Conservation (phyloP, 2,329 filamentous ascomycete species). For the Trichoderma lentiforme region DNA sequence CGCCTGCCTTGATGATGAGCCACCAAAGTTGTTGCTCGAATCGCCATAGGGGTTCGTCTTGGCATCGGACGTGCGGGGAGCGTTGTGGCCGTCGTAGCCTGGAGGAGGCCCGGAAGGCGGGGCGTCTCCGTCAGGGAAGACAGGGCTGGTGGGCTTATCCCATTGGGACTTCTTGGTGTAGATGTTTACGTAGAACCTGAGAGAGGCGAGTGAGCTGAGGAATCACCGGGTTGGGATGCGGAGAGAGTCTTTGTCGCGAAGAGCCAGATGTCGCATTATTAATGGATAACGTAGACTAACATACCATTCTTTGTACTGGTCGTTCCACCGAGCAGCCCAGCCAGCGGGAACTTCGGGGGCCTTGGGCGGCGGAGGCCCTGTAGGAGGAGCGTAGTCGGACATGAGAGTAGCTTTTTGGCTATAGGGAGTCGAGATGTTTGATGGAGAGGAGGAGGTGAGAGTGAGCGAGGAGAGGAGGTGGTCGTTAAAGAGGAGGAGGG, state of each 20-base stretch:
- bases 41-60: constrained; percentile 72
- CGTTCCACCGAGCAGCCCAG: constrained; percentile 83
- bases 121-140: constrained; percentile 47
- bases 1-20: constrained; percentile 29
- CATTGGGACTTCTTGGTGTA: constrained; percentile 87
- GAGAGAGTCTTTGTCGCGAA: neutral
- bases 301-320: constrained; percentile 82
- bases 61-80: constrained; percentile 44
- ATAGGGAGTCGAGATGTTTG: neutral
- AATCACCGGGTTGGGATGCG: neutral
- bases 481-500: constrained; percentile 1
- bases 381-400: constrained; percentile 53
- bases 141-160: constrained; percentile 74
- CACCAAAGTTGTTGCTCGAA: constrained; percentile 33
- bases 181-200: constrained; percentile 86
- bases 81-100: constrained; percentile 51
- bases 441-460: neutral
- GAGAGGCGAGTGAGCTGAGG: neutral
- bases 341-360: constrained; percentile 63
- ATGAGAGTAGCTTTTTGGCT: constrained; percentile 32
- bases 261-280: neutral
- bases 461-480: neutral
- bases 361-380: constrained; percentile 55
- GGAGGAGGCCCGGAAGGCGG: constrained; percentile 62
- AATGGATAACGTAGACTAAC: constrained; percentile 19